A percentile compares a stretch with the other conserved stretches of the same genome.
Evolutionary conservation across 2,329 filamentous ascomycete genomes (phyloP).

Genomic region (Ceratocystis diversiconidia): DNA sequence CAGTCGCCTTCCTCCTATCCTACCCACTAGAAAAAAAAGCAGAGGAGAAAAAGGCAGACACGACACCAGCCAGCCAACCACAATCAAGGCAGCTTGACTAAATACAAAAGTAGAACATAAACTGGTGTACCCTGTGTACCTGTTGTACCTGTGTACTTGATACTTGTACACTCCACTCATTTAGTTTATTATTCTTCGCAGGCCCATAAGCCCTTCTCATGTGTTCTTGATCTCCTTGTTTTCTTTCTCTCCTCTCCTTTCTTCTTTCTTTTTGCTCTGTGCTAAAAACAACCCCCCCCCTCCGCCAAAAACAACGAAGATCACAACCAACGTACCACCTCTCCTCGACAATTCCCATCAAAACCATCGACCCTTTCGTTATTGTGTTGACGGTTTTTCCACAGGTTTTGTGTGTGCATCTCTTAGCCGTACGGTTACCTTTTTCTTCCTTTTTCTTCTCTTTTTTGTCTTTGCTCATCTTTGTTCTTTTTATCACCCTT

Average conservation of each 20-base stretch:
- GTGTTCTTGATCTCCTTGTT: constrained; percentile 8
- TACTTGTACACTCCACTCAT: constrained; percentile 5
- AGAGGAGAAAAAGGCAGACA: constrained; percentile 3
- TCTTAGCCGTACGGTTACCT: constrained; percentile 3
- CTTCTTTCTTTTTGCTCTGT: background rate
- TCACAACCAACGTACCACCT: constrained; percentile 16
- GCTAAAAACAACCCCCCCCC: background rate
- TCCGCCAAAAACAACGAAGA: constrained; percentile 14
- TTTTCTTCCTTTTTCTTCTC: constrained; percentile 9
- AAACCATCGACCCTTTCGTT: constrained; percentile 12
- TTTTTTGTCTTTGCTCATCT: constrained; percentile 6
- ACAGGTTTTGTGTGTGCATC: constrained; percentile 18
- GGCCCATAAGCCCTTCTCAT: constrained; percentile 5
- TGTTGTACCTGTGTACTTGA: constrained; percentile 6
- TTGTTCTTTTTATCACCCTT: constrained; percentile 3
- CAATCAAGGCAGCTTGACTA: background rate
- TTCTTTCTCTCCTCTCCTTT: constrained; percentile 3
- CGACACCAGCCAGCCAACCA: background rate
- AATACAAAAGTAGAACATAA: background rate
- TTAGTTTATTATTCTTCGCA: constrained; percentile 7
- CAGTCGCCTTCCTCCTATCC: constrained; percentile 6
- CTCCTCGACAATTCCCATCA: constrained; percentile 17
- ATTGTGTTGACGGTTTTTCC: constrained; percentile 11
- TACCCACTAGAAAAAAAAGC: constrained; percentile 5
- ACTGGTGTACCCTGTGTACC: background rate